phyloP scores from a whole-genome alignment of 371 early-diverging fungal species.

The Thermomucor indicae-seudaticae region DNA sequence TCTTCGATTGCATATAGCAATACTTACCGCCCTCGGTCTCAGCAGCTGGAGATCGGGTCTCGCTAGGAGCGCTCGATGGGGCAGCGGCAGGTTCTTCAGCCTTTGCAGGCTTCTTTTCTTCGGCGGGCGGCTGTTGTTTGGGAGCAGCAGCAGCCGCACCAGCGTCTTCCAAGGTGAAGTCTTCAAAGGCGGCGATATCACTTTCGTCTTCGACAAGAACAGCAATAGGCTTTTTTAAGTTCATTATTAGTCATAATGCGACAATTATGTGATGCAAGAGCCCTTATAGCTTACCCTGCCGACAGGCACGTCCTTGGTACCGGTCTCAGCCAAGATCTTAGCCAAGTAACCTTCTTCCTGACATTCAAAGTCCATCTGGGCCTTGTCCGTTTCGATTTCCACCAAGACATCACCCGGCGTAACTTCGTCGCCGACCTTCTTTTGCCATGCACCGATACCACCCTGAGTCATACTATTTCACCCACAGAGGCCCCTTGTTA shows the following conservation, averaged over 20 bases:
- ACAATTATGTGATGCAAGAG: too few species aligned
- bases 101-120: conserved; percentile 13
- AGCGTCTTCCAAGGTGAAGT: conserved; percentile 62
- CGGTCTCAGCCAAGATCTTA: conserved; percentile 83
- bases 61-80: conserved; percentile 23
- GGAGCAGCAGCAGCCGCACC: conserved; percentile 40
- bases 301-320: conserved; percentile 83
- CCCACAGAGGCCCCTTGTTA: background rate
- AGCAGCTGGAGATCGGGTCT: conserved; percentile 39
- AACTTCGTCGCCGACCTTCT: conserved; percentile 91
- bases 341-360: conserved; percentile 98
- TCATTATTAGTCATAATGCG: too few species aligned
- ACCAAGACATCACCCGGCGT: conserved; percentile 95
- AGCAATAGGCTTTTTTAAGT: conserved; percentile 77
- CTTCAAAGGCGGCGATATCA: conserved; percentile 83
- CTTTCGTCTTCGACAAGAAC: conserved; percentile 88
- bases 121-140: conserved; percentile 30
- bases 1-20: background rate
- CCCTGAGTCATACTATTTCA: conserved; percentile 85
- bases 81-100: conserved; percentile 19
- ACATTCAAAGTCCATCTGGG: conserved; percentile 99
- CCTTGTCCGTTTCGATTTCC: conserved; percentile 99
- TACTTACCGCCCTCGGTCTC: conserved; percentile 41
- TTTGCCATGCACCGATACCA: conserved; percentile 94
- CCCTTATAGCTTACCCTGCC: conserved; percentile 48